These are phyloP conservation scores for Sclerotinia sclerotiorum DNA, from an alignment of 2,329 filamentous ascomycete species.

Conservation along the genomic window DNA sequence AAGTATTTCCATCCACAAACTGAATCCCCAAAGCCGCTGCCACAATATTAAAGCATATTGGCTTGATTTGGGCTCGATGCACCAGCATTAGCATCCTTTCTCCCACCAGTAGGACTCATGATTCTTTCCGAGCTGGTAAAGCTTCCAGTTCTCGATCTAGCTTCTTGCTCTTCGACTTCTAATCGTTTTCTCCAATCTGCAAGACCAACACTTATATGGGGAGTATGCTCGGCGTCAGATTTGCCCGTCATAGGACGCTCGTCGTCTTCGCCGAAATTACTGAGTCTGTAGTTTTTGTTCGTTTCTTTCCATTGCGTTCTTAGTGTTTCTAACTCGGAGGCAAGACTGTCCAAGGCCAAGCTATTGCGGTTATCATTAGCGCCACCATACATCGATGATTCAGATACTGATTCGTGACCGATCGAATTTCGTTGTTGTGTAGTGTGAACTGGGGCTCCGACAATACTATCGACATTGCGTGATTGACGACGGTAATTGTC, in stretches of 20 bases:
- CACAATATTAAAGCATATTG: constrained; percentile 7
- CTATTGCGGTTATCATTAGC: constrained; percentile 54
- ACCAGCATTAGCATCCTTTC: constrained; percentile 1
- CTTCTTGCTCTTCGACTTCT: constrained; percentile 50
- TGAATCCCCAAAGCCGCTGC: background rate
- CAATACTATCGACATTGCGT: constrained; percentile 54
- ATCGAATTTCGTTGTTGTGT: constrained; percentile 43
- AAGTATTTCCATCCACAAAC: background rate
- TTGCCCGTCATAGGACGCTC: constrained; percentile 40
- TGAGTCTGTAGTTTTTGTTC: constrained; percentile 91
- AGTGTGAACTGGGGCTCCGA: constrained; percentile 42
- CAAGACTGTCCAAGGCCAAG: constrained; percentile 82
- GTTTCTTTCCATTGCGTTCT: constrained; percentile 93
- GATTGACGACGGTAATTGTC: constrained; percentile 87
- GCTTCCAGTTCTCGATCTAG: background rate
- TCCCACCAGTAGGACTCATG: constrained; percentile 15
- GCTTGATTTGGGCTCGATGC: constrained; percentile 11
- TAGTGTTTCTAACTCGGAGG: constrained; percentile 86
- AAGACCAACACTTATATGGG: constrained; percentile 68
- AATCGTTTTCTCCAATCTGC: constrained; percentile 79
- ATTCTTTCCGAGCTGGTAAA: constrained; percentile 10
- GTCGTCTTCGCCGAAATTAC: constrained; percentile 79
- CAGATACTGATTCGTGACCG: constrained; percentile 59
- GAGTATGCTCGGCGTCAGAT: constrained; percentile 43
- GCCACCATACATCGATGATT: constrained; percentile 50